A percentile compares a stretch with the other conserved stretches of the same genome.
Evolutionary conservation across 1,284 basidiomycete species (phyloP).

Genomic region (Ganoderma sinense): DNA sequence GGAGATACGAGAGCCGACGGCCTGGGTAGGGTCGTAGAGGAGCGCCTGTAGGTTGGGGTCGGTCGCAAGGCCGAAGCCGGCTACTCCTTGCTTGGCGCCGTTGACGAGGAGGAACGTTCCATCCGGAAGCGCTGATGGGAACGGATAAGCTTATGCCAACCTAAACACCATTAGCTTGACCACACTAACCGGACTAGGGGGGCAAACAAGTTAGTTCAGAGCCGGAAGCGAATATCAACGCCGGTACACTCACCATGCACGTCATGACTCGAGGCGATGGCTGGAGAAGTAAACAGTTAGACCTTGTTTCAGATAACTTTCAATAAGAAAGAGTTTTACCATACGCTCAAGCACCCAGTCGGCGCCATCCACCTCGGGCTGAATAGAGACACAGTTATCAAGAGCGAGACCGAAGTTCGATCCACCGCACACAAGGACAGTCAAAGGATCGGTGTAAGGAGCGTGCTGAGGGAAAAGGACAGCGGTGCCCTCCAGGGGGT

Average conservation of each 20-base stretch:
- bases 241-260: constrained; percentile 57
- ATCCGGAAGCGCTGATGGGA: constrained; percentile 60
- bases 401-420: constrained; percentile 63
- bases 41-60: constrained; percentile 71
- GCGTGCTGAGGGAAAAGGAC: constrained; percentile 73
- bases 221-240: background rate
- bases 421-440: constrained; percentile 80
- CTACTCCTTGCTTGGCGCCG: constrained; percentile 70
- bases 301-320: background rate
- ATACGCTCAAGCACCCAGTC: constrained; percentile 77
- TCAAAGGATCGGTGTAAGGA: constrained; percentile 75
- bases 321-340: constrained; percentile 46
- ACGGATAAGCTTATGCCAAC: background rate
- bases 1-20: constrained; percentile 69
- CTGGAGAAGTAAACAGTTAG: constrained; percentile 42
- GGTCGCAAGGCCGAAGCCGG: constrained; percentile 74
- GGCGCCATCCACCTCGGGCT: constrained; percentile 64
- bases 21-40: constrained; percentile 71
- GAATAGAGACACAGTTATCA: constrained; percentile 75
- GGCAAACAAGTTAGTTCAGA: background rate
- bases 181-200: constrained; percentile 33
- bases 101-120: constrained; percentile 80
- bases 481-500: constrained; percentile 77
- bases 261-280: constrained; percentile 80
- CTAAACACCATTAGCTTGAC: background rate